Evolutionary conservation across 441 rosid species (phyloP).

Genomic region (Pelargonium cotyledonis): DNA sequence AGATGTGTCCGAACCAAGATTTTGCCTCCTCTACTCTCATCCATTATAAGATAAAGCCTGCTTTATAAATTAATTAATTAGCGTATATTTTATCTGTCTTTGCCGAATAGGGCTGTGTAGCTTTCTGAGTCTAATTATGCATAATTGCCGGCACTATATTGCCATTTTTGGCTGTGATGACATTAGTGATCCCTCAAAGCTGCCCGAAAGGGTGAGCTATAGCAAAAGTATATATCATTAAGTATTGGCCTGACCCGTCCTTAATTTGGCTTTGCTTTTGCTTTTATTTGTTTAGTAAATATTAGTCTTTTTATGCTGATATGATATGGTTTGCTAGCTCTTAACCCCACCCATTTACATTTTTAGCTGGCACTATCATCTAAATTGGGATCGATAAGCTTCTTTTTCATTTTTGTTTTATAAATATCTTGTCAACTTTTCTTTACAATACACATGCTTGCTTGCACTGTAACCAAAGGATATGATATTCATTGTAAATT

Average conservation of each 20-base stretch:
- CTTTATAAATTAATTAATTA: not conserved
- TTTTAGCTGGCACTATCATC: constrained; percentile 11
- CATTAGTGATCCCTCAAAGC: constrained; percentile 8
- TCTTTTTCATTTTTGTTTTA: constrained; percentile 4
- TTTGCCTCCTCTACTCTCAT: too few relatives aligned
- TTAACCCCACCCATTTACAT: constrained; percentile 13
- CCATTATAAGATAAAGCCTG: constrained; percentile 11
- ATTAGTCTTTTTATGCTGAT: constrained; percentile 8
- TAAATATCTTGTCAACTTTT: not conserved
- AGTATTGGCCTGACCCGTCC: constrained; percentile 2
- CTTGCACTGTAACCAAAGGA: not conserved
- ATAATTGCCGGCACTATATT: not conserved
- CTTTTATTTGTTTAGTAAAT: not conserved
- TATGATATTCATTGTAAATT: too few relatives aligned
- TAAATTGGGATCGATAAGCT: too few relatives aligned
- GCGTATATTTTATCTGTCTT: not conserved
- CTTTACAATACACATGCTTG: not conserved
- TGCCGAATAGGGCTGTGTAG: constrained; percentile 15
- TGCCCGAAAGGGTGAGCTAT: not conserved
- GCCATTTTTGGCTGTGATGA: not conserved
- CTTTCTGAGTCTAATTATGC: not conserved
- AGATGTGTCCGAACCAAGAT: too few relatives aligned
- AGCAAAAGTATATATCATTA: constrained; percentile 9
- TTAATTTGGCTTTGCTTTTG: not conserved
- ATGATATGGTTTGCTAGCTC: not conserved